Evolutionary conservation across 306 rosid species (phyloP), one percentile per base, ranked within the genome.

Genomic region (Sechiopsis laciniata): DNA sequence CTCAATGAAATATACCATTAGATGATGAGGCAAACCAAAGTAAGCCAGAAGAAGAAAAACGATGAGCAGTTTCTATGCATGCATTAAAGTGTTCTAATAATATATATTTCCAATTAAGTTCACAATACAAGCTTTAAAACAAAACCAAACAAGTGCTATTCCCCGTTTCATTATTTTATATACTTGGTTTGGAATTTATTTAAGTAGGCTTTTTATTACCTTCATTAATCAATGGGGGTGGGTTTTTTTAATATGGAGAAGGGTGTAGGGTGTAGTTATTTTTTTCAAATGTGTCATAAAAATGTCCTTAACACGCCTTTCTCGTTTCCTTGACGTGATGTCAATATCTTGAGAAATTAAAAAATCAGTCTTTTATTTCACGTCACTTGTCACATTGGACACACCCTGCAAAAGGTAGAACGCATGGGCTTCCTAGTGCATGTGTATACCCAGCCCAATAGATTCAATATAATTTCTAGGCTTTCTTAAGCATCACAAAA

Each of bases 401-500:
- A 56, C 61, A 19, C 61, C 14, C 29, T 20, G 29, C 61, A 4
- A 20, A 56, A 56, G 21, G 29, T 56, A 56, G 29, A 56, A 20
- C 4, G 61, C n/a, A 51, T 14, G 54, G 15, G n/a, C 54, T 13
- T 51, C n/a, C 54, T 51, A 51, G n/a, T 51, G 54, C 61, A 56
- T 55, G 26, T 19, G 13, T 55, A 55, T 37, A 37, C 45, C 45
- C 45, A 7, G 20, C 10, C 24, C 29, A 55, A 58, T 57, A 57
- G 62, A 10, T 21, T 58, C 37, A 58, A 58, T 8, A 58, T 22
- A 56, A 11, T 12, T 57, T 1, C 21, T 21, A 11, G 5, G 9
- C 64, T 58, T 58, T 22, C 64, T 58, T 22, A 4, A 58, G 64
- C 64, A 22, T 40, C 64, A 58, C 64, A 22, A 22, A 58, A 58